Evolutionary conservation across 345 rosid genomes (phyloP), one percentile per base, ranked within the genome.

Genomic region (Microthlaspi erraticum): DNA sequence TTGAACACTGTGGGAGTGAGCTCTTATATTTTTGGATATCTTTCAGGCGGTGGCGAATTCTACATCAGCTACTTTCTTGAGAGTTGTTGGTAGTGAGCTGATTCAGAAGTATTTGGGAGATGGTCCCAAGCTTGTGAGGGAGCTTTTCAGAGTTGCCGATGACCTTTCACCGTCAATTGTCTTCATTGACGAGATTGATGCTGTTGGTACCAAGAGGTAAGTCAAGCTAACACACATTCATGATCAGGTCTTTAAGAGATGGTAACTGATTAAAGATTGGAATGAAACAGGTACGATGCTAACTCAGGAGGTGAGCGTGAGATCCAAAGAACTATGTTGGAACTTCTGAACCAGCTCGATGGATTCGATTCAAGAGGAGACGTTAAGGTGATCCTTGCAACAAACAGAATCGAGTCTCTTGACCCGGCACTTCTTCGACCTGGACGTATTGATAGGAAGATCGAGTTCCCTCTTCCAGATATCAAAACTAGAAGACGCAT

Each of bases 251-350:
- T 1, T 14, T 8, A 9, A 9, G 60, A 33, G n/a, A 10, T 33
- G 1, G 26, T 16, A 5, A 33, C 60, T 33, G 42, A 33, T 14
- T 55, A 10, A 33, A 32, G 26, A 0, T 16, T 45, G 45, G 32
- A 38, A 60, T 57, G 5, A 16, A 33, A 43, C 41, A 91, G 98
- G 81, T 95, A 95, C 31, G 97, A 95, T 58, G 97, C 97, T 16
- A 84, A 90, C 83, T 91, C 99, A 34, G 99, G 99, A 56, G 98
- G 97, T 59, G 98, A 95, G 60, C 96, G 97, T 71, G 98, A 92
- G 80, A 95, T 95, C 63, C 99, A 95, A 78, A 86, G 99, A 82
- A 92, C 98, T 39, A 95, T 95, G 99, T 85, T 95, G 81, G 99
- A 95, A 49, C 78, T 95, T 79, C 80, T 92, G 73, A 92, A 95